Conservation (phyloP, 73 alveolate genomes). For the Paramecium caudatum region DNA sequence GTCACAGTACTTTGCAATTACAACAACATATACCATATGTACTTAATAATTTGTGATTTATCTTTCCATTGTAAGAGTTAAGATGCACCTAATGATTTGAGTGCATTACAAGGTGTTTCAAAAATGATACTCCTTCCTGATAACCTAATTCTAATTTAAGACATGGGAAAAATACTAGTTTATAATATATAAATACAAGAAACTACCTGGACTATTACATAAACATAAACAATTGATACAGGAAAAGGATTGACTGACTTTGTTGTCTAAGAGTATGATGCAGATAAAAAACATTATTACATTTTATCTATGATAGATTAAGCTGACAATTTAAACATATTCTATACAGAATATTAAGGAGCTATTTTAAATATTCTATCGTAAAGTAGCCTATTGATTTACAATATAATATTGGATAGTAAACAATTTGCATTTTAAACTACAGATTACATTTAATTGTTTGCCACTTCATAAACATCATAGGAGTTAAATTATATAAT, state of each 20-base stretch:
- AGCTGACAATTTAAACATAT: conserved; percentile 23
- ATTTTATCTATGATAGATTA: neutral
- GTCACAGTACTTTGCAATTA: conserved; percentile 8
- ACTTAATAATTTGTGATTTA: neutral
- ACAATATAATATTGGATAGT: neutral
- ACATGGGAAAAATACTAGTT: neutral
- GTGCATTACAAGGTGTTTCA: conserved; percentile 2
- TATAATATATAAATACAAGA: neutral
- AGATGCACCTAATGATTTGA: conserved; percentile 4
- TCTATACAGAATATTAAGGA: neutral
- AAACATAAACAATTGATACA: neutral
- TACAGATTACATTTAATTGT: conserved; percentile 9
- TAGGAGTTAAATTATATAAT: neutral
- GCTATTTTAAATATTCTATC: neutral
- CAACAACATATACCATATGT: neutral
- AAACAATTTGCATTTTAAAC: conserved; percentile 12
- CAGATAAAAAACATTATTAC: neutral
- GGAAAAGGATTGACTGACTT: conserved; percentile 9
- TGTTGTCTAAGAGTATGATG: neutral
- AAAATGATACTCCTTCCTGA: neutral
- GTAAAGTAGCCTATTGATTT: neutral
- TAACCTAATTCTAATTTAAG: neutral
- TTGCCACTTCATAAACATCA: neutral
- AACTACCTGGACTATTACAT: neutral
- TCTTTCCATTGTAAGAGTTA: neutral